Conservation (phyloP, 1,284 basidiomycete species). For the Mrakiaceae sp. region DNA sequence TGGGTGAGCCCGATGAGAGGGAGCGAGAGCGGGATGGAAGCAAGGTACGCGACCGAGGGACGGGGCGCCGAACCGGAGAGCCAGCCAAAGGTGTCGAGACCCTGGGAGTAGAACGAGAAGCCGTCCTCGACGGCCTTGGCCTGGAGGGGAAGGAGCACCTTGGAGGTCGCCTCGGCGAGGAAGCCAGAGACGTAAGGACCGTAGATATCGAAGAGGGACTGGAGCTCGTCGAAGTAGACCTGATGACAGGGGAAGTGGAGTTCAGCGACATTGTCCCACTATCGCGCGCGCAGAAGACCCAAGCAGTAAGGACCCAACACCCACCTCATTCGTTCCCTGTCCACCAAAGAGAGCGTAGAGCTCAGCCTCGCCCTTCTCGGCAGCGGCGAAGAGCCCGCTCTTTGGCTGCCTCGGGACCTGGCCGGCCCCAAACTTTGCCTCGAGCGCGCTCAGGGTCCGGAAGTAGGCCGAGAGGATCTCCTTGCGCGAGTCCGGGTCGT, state of each 20-base stretch:
- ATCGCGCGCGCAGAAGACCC: neutral
- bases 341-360: slow-evolving; percentile 93
- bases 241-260: slow-evolving; percentile 12
- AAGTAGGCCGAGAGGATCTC: slow-evolving; percentile 71
- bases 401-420: slow-evolving; percentile 52
- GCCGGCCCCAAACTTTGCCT: slow-evolving; percentile 45
- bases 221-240: slow-evolving; percentile 93
- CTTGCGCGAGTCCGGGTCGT: slow-evolving; percentile 64
- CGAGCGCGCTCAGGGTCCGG: slow-evolving; percentile 59
- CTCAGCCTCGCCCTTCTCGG: slow-evolving; percentile 57
- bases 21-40: slow-evolving; percentile 87
- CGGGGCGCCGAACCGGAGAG: slow-evolving; percentile 56
- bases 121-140: slow-evolving; percentile 45
- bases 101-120: slow-evolving; percentile 62
- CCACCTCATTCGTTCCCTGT: slow-evolving; percentile 87
- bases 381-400: slow-evolving; percentile 65
- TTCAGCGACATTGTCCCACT: neutral
- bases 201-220: slow-evolving; percentile 82
- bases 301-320: slow-evolving; percentile 20
- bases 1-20: slow-evolving; percentile 94
- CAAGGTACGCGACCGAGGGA: slow-evolving; percentile 77
- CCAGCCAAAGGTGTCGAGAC: slow-evolving; percentile 76
- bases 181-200: slow-evolving; percentile 67
- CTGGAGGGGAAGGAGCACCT: slow-evolving; percentile 64
- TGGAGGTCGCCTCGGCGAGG: slow-evolving; percentile 51